Conservation (phyloP, 1,284 basidiomycete genomes). For the Fomitopsis pinicola region DNA sequence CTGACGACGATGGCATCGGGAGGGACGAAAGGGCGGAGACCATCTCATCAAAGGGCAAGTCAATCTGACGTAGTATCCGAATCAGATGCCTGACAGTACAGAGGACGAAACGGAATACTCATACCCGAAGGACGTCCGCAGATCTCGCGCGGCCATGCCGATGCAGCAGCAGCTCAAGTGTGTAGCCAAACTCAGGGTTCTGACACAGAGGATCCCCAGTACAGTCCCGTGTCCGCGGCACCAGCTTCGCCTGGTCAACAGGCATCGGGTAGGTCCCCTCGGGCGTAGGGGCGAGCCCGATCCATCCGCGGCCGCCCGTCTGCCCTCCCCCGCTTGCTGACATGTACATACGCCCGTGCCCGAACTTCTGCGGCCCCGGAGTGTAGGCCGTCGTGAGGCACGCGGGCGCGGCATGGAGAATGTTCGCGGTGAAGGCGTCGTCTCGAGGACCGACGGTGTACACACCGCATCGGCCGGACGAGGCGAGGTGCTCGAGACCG, state of each 20-base stretch:
- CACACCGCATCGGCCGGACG: conserved; percentile 40
- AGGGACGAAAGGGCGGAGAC: neutral
- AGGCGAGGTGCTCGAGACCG: conserved; percentile 38
- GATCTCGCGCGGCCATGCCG: neutral
- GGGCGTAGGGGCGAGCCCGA: neutral
- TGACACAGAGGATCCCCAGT: neutral
- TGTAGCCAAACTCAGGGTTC: neutral
- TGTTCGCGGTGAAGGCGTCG: conserved; percentile 46
- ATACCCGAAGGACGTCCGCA: neutral
- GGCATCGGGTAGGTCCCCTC: no score
- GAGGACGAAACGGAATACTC: neutral
- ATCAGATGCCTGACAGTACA: neutral
- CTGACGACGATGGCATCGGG: neutral
- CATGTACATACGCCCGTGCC: conserved; percentile 38
- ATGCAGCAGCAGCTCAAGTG: neutral
- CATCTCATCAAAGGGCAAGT: neutral
- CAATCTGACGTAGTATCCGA: neutral
- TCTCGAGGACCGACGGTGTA: conserved; percentile 48
- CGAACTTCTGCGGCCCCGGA: conserved; percentile 44
- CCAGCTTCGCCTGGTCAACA: neutral
- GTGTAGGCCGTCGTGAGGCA: conserved; percentile 50
- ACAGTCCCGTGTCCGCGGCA: neutral
- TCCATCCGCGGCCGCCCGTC: conserved; percentile 32
- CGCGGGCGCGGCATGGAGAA: conserved; percentile 35
- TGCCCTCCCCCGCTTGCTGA: conserved; percentile 24